phyloP scores from a whole-genome alignment of 495 filamentous ascomycete species.

The Choiromyces venosus region DNA sequence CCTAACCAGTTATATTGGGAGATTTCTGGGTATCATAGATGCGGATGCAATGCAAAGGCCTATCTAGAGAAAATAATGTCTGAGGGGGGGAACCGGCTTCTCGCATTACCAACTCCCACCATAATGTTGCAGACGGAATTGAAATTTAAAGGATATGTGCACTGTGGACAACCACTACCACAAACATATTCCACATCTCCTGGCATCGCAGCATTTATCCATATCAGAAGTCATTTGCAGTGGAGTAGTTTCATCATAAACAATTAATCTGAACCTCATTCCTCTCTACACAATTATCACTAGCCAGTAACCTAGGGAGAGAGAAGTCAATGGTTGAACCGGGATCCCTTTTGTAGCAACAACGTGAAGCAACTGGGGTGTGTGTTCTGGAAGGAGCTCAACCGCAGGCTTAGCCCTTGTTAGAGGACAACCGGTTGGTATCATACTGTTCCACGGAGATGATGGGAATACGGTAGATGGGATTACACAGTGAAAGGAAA shows the following conservation, averaged over 20 bases:
- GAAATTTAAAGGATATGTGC: background rate
- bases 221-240: background rate
- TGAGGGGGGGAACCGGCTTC: background rate
- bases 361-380: background rate
- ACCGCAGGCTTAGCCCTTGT: background rate
- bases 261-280: background rate
- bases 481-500: background rate
- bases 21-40: slow-evolving; percentile 5
- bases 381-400: background rate
- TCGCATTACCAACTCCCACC: background rate
- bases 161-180: background rate
- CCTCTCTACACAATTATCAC: background rate
- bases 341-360: background rate
- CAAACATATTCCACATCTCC: background rate
- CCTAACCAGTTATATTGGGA: background rate
- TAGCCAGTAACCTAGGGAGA: background rate
- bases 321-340: background rate
- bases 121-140: background rate
- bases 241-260: background rate
- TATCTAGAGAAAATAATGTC: background rate
- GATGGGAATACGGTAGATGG: background rate
- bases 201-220: background rate
- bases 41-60: background rate
- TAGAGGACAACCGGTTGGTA: background rate
- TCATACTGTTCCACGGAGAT: background rate